A percentile compares a stretch with the other conserved stretches of the same genome.
phyloP scores from a whole-genome alignment of 2,329 filamentous ascomycete species.

The Domatiomyces catenatus region DNA sequence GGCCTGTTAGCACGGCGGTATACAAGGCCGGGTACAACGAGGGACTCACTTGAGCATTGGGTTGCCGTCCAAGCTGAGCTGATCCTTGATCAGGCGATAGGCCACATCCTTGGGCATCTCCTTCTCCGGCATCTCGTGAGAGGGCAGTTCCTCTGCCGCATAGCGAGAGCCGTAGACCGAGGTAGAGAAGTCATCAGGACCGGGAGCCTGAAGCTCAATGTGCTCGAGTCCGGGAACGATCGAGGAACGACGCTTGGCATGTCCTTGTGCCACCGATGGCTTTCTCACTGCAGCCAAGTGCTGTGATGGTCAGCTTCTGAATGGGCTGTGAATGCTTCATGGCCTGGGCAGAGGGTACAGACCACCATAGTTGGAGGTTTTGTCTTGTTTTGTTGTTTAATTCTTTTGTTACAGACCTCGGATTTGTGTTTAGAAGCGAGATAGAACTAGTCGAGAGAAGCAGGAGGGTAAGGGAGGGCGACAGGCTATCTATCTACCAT shows the following conservation, averaged over 20 bases:
- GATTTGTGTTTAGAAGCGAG: not conserved
- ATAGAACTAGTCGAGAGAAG: not conserved
- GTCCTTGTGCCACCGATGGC: not conserved
- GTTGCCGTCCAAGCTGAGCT: constrained; percentile 79
- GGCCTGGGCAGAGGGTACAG: not conserved
- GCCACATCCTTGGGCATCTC: constrained; percentile 88
- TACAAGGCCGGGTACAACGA: constrained; percentile 1
- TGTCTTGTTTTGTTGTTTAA: no score
- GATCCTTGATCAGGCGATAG: constrained; percentile 95
- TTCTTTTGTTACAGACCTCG: not conserved
- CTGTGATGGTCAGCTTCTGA: not conserved
- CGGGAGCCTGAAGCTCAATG: constrained; percentile 27
- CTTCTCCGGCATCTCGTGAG: constrained; percentile 68
- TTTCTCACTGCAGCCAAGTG: not conserved
- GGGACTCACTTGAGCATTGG: constrained; percentile 50
- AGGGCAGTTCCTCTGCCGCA: constrained; percentile 64
- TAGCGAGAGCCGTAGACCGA: constrained; percentile 82
- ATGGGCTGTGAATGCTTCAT: not conserved
- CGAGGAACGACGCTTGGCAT: constrained; percentile 6
- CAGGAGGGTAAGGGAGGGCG: not conserved
- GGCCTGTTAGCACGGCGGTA: not conserved
- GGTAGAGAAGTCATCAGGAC: constrained; percentile 44
- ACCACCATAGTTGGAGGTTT: not conserved
- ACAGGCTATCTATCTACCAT: not conserved
- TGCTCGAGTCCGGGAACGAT: constrained; percentile 17